Percentiles rank a stretch among this genome's conserved stretches.
Evolutionary conservation across 2,329 filamentous ascomycete species (phyloP).

Genomic region (Colletotrichum sp.): DNA sequence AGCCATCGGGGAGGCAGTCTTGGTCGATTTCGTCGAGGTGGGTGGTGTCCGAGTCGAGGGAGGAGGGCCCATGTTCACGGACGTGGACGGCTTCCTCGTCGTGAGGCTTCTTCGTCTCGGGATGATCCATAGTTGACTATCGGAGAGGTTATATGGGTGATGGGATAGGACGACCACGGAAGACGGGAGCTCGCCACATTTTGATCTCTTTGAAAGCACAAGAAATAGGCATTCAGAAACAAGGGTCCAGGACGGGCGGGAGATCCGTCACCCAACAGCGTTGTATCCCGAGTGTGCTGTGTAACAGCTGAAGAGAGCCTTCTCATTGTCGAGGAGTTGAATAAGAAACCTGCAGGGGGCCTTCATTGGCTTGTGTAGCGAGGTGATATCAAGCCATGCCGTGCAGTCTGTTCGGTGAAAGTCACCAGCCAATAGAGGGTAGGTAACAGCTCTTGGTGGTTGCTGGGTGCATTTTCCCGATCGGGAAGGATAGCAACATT

Average conservation of each 20-base stretch:
- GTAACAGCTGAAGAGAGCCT: neutral
- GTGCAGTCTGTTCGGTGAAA: neutral
- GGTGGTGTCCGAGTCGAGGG: neutral
- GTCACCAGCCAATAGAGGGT: neutral
- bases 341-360: neutral
- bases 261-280: neutral
- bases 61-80: neutral
- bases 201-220: neutral
- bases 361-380: neutral
- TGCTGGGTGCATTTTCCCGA: neutral
- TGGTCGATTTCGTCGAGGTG: constrained; percentile 24
- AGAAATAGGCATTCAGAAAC: neutral
- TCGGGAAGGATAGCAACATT: neutral
- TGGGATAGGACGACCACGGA: neutral
- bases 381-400: neutral
- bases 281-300: neutral
- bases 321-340: neutral
- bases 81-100: neutral
- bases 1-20: constrained; percentile 25
- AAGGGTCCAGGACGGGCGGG: neutral
- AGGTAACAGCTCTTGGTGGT: neutral
- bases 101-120: neutral
- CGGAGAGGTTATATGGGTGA: too few relatives aligned
- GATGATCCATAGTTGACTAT: neutral
- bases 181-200: neutral